A percentile compares a stretch with the other conserved stretches of the same genome.
Evolutionary conservation across 2,329 filamentous ascomycete genomes (phyloP).

Genomic region (Trichophyton benhamiae): DNA sequence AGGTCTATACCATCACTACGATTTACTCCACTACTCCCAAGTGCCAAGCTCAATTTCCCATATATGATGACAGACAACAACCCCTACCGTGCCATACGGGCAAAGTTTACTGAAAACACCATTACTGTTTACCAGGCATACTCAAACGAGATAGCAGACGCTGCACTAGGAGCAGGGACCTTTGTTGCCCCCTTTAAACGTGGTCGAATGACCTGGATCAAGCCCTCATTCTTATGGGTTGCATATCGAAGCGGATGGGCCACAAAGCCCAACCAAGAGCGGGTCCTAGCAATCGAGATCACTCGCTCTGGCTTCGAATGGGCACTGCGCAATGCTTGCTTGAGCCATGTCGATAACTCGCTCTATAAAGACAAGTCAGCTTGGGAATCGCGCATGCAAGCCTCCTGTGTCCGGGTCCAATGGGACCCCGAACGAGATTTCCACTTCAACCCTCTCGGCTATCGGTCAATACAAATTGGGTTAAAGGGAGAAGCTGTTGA

Average conservation of each 20-base stretch:
- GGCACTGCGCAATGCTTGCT: slow-evolving; percentile 29
- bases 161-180: slow-evolving; percentile 41
- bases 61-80: background rate
- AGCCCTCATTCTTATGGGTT: slow-evolving; percentile 53
- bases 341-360: slow-evolving; percentile 7
- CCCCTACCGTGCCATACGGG: slow-evolving; percentile 41
- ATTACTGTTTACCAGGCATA: slow-evolving; percentile 55
- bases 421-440: slow-evolving; percentile 51
- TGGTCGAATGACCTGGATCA: slow-evolving; percentile 54
- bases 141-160: slow-evolving; percentile 39
- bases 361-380: slow-evolving; percentile 14
- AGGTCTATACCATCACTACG: background rate
- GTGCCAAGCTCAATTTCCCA: background rate
- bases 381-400: slow-evolving; percentile 15
- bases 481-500: slow-evolving; percentile 38
- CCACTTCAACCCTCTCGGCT: slow-evolving; percentile 33
- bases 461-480: slow-evolving; percentile 51
- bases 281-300: slow-evolving; percentile 47
- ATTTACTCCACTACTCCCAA: background rate
- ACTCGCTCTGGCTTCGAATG: slow-evolving; percentile 39
- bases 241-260: slow-evolving; percentile 52
- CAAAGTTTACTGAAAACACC: slow-evolving; percentile 37
- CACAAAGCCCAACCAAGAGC: slow-evolving; percentile 42
- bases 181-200: slow-evolving; percentile 42
- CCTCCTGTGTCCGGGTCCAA: slow-evolving; percentile 41